These are phyloP conservation scores for Paecilomyces dactylethromorphus DNA, from an alignment of 2,329 filamentous ascomycete species.

Conservation along the genomic window DNA sequence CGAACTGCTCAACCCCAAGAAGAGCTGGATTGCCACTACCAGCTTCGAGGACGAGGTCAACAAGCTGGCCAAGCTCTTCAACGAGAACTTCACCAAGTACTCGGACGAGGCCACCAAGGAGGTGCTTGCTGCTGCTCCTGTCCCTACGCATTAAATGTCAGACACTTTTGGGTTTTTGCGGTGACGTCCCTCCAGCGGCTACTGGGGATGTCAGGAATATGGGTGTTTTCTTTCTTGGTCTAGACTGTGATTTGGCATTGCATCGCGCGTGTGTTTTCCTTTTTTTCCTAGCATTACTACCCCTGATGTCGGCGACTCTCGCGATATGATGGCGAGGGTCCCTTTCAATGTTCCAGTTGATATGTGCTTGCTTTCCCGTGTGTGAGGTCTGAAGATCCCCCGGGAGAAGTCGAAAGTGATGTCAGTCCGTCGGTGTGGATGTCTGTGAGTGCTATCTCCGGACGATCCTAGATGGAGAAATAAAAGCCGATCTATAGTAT, in stretches of 20 bases:
- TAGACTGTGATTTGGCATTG: not conserved
- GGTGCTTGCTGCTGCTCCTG: conserved; percentile 54
- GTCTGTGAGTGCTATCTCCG: not conserved
- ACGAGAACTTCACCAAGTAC: conserved; percentile 98
- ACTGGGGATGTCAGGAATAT: not conserved
- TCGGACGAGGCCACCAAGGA: conserved; percentile 73
- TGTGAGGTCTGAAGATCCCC: not conserved
- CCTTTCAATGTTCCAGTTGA: not conserved
- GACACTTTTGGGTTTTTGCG: not conserved
- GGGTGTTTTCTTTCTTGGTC: conserved; percentile 10
- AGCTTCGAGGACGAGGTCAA: conserved; percentile 82
- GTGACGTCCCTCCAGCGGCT: conserved; percentile 1
- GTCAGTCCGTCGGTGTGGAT: not conserved
- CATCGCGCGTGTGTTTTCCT: not conserved
- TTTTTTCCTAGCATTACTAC: not conserved
- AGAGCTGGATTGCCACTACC: conserved; percentile 77
- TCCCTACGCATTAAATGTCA: conserved; percentile 13
- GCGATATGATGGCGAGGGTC: not conserved
- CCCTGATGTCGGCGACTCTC: not conserved
- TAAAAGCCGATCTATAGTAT: not conserved
- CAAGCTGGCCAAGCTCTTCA: conserved; percentile 85
- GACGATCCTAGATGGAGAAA: not conserved
- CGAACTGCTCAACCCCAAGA: conserved; percentile 91
- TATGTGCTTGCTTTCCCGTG: not conserved
- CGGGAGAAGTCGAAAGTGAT: not conserved